These are phyloP conservation scores for Colletotrichum chlorophyti DNA, from an alignment of 2,329 filamentous ascomycete species.

Conservation along the genomic window DNA sequence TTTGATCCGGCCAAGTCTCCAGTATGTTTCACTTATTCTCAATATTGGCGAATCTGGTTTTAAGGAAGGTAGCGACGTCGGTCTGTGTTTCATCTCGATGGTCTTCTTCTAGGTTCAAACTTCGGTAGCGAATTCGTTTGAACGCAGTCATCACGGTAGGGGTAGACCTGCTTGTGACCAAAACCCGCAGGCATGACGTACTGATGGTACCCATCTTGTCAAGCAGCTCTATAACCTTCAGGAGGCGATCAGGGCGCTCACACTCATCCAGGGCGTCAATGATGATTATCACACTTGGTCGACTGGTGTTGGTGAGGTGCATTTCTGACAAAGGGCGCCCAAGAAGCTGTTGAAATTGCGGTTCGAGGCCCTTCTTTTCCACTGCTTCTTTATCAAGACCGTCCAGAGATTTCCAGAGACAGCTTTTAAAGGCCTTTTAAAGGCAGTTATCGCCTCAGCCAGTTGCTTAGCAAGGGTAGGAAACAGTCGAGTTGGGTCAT, in stretches of 20 bases:
- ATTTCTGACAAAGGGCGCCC: slow-evolving; percentile 37
- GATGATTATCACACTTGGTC: slow-evolving; percentile 34
- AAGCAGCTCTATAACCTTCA: slow-evolving; percentile 36
- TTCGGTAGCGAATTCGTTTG: background rate
- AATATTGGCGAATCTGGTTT: background rate
- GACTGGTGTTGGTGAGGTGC: slow-evolving; percentile 18
- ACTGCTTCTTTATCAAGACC: slow-evolving; percentile 35
- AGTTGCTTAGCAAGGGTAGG: slow-evolving; percentile 42
- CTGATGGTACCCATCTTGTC: slow-evolving; percentile 12
- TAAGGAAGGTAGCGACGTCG: background rate
- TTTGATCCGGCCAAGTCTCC: background rate
- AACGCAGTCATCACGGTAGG: background rate
- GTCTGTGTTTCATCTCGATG: background rate
- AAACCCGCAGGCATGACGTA: slow-evolving; percentile 31
- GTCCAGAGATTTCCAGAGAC: slow-evolving; percentile 38
- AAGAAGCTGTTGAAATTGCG: slow-evolving; percentile 50
- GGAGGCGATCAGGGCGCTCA: slow-evolving; percentile 36
- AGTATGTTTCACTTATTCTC: background rate
- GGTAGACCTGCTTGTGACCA: slow-evolving; percentile 47
- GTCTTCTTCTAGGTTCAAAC: background rate
- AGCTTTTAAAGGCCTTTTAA: slow-evolving; percentile 32
- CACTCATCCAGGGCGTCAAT: slow-evolving; percentile 42
- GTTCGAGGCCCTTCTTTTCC: slow-evolving; percentile 33
- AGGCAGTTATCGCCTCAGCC: slow-evolving; percentile 39
- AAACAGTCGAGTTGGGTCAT: slow-evolving; percentile 43